phyloP scores from a whole-genome alignment of 495 filamentous ascomycete genomes.

The Daldinia concentrica region DNA sequence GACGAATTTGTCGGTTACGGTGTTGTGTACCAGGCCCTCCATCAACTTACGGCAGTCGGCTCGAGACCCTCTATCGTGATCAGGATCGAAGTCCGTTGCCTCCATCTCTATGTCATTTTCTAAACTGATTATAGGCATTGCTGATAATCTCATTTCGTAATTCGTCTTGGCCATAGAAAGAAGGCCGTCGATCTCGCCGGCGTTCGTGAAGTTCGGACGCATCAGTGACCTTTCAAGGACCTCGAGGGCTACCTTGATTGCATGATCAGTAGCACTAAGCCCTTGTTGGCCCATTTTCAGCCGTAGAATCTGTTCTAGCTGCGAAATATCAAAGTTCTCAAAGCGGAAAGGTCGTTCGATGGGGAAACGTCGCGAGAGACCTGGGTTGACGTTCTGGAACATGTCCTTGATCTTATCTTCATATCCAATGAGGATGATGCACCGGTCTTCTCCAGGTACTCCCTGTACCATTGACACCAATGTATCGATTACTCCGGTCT shows the following conservation, averaged over 20 bases:
- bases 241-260: conserved; percentile 4
- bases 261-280: conserved; percentile 30
- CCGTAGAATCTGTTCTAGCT: conserved; percentile 65
- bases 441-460: conserved; percentile 76
- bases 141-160: conserved; percentile 37
- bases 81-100: conserved; percentile 1
- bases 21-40: no score
- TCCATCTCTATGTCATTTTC: neutral
- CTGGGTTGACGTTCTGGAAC: conserved; percentile 82
- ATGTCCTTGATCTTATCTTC: conserved; percentile 75
- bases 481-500: conserved; percentile 73
- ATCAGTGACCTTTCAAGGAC: neutral
- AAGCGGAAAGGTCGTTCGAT: conserved; percentile 70
- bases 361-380: conserved; percentile 73
- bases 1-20: no score
- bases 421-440: conserved; percentile 79
- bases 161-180: conserved; percentile 65
- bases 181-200: conserved; percentile 68
- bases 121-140: no score
- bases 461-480: conserved; percentile 81
- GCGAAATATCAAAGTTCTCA: conserved; percentile 68
- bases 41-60: no score
- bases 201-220: conserved; percentile 62
- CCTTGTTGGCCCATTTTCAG: conserved; percentile 62
- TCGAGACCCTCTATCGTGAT: no score